phyloP scores from a whole-genome alignment of 2,329 filamentous ascomycete species.

The Alternaria angustiovoidea region DNA sequence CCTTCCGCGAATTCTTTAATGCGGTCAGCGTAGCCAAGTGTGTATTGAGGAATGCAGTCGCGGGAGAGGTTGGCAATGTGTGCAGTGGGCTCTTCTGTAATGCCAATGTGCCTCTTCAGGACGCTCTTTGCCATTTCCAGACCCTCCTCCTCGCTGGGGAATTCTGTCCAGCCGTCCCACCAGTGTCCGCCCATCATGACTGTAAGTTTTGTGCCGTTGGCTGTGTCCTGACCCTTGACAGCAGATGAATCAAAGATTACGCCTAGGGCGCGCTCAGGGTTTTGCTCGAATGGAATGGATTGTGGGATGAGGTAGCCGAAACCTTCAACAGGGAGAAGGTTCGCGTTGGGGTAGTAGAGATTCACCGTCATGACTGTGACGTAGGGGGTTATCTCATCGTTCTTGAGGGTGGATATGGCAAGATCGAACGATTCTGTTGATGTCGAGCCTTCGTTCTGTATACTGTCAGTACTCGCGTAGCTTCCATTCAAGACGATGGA shows the following conservation, averaged over 20 bases:
- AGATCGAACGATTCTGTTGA: conserved; percentile 39
- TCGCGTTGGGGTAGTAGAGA: conserved; percentile 76
- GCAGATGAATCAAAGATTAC: conserved; percentile 89
- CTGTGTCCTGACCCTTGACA: conserved; percentile 63
- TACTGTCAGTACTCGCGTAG: conserved; percentile 16
- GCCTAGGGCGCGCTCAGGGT: conserved; percentile 84
- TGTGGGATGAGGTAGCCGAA: conserved; percentile 94
- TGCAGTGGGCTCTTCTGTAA: conserved; percentile 69
- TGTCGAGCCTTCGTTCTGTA: conserved; percentile 21
- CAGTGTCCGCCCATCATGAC: conserved; percentile 95
- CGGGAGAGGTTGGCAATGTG: conserved; percentile 67
- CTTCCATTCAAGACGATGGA: not conserved
- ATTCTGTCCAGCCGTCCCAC: conserved; percentile 73
- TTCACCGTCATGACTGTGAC: conserved; percentile 93
- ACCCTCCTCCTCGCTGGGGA: conserved; percentile 72
- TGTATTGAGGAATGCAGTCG: conserved; percentile 91
- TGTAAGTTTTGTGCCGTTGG: conserved; percentile 80
- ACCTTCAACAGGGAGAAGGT: conserved; percentile 72
- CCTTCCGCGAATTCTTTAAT: conserved; percentile 64
- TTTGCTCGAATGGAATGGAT: conserved; percentile 72
- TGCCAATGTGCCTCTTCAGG: conserved; percentile 76
- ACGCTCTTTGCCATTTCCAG: conserved; percentile 73
- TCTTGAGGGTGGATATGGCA: conserved; percentile 42
- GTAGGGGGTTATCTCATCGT: conserved; percentile 64
- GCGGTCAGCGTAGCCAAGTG: conserved; percentile 74